Evolutionary conservation across 2,329 filamentous ascomycete species (phyloP).

Genomic region (Aspergillus sojae): DNA sequence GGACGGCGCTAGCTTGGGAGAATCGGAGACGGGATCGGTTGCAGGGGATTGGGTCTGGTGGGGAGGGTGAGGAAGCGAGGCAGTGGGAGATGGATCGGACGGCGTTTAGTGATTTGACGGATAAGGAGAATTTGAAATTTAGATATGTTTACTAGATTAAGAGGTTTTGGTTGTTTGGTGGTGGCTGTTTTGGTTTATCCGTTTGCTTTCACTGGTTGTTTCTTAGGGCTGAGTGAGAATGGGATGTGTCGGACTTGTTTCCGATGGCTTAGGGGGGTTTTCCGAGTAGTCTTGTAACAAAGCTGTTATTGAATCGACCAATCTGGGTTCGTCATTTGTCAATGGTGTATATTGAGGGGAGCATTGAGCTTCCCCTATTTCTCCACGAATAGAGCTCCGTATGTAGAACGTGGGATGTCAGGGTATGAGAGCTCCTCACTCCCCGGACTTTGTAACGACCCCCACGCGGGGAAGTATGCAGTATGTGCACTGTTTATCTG

Average conservation of each 20-base stretch:
- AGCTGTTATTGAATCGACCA: neutral
- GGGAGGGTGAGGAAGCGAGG: slow-evolving; percentile 9
- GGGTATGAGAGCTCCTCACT: neutral
- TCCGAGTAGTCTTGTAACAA: neutral
- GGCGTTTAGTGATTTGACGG: slow-evolving; percentile 58
- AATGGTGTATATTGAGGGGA: neutral
- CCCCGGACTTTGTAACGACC: neutral
- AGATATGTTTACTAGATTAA: slow-evolving; percentile 25
- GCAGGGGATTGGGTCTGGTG: slow-evolving; percentile 33
- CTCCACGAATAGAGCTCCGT: slow-evolving; percentile 21
- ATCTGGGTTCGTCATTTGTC: neutral
- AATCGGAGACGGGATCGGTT: slow-evolving; percentile 54
- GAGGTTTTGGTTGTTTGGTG: neutral
- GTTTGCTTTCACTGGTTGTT: too few species aligned
- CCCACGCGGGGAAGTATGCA: slow-evolving; percentile 9
- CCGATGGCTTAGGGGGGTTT: neutral
- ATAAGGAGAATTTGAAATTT: slow-evolving; percentile 54
- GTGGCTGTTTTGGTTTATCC: neutral
- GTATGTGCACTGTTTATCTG: neutral
- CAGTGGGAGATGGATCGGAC: slow-evolving; percentile 50
- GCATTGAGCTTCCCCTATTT: neutral
- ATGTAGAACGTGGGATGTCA: slow-evolving; percentile 1
- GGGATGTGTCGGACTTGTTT: neutral
- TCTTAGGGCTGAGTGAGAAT: too few species aligned
- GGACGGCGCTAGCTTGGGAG: slow-evolving; percentile 52